phyloP scores from a whole-genome alignment of 805 yeast genomes.

The Candida quercuum region DNA sequence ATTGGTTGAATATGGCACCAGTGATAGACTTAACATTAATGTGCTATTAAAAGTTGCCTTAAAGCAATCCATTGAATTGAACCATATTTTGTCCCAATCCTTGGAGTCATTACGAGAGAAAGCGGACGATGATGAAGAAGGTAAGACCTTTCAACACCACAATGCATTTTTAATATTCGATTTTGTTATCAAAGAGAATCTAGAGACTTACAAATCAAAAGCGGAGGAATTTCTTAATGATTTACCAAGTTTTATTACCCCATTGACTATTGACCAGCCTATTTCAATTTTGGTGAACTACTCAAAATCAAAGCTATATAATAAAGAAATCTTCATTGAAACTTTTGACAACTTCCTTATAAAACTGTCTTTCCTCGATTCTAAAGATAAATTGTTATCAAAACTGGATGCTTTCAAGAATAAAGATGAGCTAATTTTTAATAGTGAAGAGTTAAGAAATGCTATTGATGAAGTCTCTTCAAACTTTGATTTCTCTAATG shows the following conservation, averaged over 20 bases:
- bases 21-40: slow-evolving; percentile 4
- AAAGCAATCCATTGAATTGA: slow-evolving; percentile 7
- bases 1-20: not conserved
- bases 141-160: slow-evolving; percentile 12
- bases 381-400: slow-evolving; percentile 22
- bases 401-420: slow-evolving; percentile 29
- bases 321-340: slow-evolving; percentile 20
- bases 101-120: slow-evolving; percentile 15
- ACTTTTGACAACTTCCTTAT: slow-evolving; percentile 26
- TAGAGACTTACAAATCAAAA: slow-evolving; percentile 16
- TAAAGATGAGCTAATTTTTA: slow-evolving; percentile 15
- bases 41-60: slow-evolving; percentile 11
- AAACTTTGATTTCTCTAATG: slow-evolving; percentile 23
- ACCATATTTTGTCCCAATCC: slow-evolving; percentile 11
- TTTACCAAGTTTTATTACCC: slow-evolving; percentile 29
- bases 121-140: slow-evolving; percentile 18
- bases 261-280: slow-evolving; percentile 26
- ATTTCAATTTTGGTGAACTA: slow-evolving; percentile 28
- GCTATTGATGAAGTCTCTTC: slow-evolving; percentile 20
- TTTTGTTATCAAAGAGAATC: slow-evolving; percentile 21
- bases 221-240: slow-evolving; percentile 30
- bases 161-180: slow-evolving; percentile 25
- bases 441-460: slow-evolving; percentile 16
- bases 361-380: slow-evolving; percentile 16
- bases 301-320: slow-evolving; percentile 23